Evolutionary conservation across 768 basidiomycete species (phyloP), one percentile per base, ranked within the genome.

Genomic region (Mycena albidolilacea): DNA sequence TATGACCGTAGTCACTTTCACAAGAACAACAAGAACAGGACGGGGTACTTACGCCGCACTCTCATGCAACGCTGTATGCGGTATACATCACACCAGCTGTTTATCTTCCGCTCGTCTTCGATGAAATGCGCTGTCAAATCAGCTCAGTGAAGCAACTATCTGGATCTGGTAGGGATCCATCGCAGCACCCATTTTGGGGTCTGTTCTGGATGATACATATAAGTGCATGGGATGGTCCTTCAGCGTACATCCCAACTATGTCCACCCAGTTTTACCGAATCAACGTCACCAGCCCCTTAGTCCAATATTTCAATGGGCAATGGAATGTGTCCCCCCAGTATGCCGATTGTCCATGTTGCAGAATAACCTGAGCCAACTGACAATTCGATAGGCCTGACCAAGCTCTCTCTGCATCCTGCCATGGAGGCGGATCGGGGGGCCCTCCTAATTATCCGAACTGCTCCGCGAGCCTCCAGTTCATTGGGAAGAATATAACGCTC

Each of bases 391-490:
- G 46, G 8, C 2, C 14, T 38, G 41, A 44, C 17, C 50, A 55
- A 21, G 5, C 21, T 6, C 39, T n/a, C 4, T 43, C 11, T 21
- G 23, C 30, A 17, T 44, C 37, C 37, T 67, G 55, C 43, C 5
- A 14, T 6, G 21, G 9, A 14, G 5, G n/a, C n/a, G n/a, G n/a
- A n/a, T n/a, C n/a, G 23, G 23, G 23, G 23, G 23, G 2, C 23
- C 23, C 23, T 23, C 23, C 23, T 14, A 43, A 43, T 5, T 1
- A 43, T 14, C 5, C 15, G 46, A 30, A 19, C 1, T 69, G 68
- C 23, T 54, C 61, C n/a, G 68, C 61, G 23, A 63, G 50, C 38
- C 54, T 69, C 23, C 52, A 55, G 11, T 30, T 55, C 39, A 63
- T 19, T 43, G 52, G 61, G 30, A 57, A 21, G 10, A 6, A 44